Evolutionary conservation across 441 rosid species (phyloP), one percentile per base, ranked within the genome.

Genomic region (Erodium texanum): DNA sequence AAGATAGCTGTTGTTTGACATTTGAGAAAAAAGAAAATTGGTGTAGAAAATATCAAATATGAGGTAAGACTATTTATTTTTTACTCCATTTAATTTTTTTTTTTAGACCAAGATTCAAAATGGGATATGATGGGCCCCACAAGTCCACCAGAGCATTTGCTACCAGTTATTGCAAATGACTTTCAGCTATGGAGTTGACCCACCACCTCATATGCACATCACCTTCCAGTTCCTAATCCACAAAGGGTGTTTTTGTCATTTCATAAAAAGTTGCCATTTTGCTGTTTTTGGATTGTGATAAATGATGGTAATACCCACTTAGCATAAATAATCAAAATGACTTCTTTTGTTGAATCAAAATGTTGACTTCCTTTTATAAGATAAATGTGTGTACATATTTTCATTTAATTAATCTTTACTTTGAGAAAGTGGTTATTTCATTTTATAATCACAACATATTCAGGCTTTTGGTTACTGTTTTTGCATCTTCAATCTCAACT

Each of bases 101-200:
- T n/a, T n/a, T n/a, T 34, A 61, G 66, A 70, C 68, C 75, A 68
- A 64, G 50, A 70, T 79, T 77, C 71, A 65, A 62, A 63, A 48
- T 12, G 24, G 52, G 15, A 52, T 18, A 65, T 5, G 22, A 29
- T 64, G 56, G 75, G 68, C 7, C 73, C 76, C 71, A 65, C 64
- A 54, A 63, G 43, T 36, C 75, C 75, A 72, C 70, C 70, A 64
- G 67, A 32, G 24, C 65, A 11, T 36, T 16, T 68, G 56, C 5
- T 14, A 43, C 50, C 50, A 15, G 45, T 66, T 36, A 12, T 19
- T 45, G n/a, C 10, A 11, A 66, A 20, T 41, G 66, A 67, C 52
- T 66, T 73, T 70, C 62, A 56, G 16, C 15, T 19, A 36, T 36
- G 29, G 29, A 36, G 69, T 36, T 62, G 36, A 64, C 76, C 72